Conservation (phyloP, 1,139 yeast genomes). For the Geotrichum reessii region DNA sequence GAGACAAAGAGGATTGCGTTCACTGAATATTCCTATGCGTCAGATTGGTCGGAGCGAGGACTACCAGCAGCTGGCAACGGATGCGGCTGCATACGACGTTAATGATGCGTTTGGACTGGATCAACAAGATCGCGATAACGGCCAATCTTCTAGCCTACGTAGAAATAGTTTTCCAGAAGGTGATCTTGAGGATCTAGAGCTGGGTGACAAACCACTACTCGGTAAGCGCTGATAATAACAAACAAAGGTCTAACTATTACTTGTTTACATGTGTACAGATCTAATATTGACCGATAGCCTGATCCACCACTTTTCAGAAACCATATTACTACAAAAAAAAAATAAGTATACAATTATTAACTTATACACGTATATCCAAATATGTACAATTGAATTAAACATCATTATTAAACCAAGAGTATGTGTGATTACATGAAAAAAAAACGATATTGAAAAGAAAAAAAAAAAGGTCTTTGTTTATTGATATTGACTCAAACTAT, state of each 20-base stretch:
- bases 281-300: too few relatives aligned
- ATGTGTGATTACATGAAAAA: too few relatives aligned
- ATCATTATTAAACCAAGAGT: too few relatives aligned
- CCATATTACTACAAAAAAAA: too few relatives aligned
- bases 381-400: background rate
- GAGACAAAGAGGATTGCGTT: too few relatives aligned
- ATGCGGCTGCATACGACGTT: slow-evolving; percentile 2
- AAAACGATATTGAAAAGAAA: too few relatives aligned
- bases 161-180: background rate
- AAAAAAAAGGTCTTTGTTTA: too few relatives aligned
- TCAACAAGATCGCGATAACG: background rate
- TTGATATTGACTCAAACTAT: too few relatives aligned
- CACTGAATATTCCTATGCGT: slow-evolving; percentile 40
- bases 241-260: too few relatives aligned
- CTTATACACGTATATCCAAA: too few relatives aligned
- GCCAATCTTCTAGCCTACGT: background rate
- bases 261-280: too few relatives aligned
- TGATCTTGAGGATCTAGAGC: background rate
- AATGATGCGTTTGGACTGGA: background rate
- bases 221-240: background rate
- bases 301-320: too few relatives aligned
- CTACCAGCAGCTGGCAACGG: slow-evolving; percentile 13
- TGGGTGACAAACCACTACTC: background rate
- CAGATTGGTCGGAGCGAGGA: slow-evolving; percentile 49
- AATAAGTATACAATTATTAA: background rate